Percentiles rank a stretch among this genome's conserved stretches.
Evolutionary conservation across 2,329 filamentous ascomycete species (phyloP).

Genomic region (Aspergillus sp.): DNA sequence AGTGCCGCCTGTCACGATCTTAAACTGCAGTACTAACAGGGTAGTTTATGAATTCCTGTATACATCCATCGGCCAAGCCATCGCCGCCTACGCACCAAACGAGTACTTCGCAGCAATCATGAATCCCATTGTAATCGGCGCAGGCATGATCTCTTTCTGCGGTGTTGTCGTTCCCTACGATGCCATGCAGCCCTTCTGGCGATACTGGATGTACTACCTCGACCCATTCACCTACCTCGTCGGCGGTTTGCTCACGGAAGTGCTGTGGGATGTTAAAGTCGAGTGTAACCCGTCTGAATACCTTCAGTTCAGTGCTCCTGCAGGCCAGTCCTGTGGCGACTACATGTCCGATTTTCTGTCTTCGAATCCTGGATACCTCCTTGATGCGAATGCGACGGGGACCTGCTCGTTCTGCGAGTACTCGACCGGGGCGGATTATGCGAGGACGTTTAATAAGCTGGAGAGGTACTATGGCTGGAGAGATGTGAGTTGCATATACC

Average conservation of each 20-base stretch:
- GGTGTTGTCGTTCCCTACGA: constrained; percentile 41
- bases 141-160: constrained; percentile 41
- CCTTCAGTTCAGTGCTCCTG: constrained; percentile 27
- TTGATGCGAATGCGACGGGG: constrained; percentile 27
- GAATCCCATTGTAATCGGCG: constrained; percentile 57
- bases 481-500: constrained; percentile 27
- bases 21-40: background rate
- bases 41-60: constrained; percentile 46
- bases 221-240: constrained; percentile 47
- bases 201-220: constrained; percentile 47
- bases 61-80: constrained; percentile 45
- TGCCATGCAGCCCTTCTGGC: constrained; percentile 42
- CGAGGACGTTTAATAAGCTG: constrained; percentile 32
- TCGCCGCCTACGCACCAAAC: constrained; percentile 64
- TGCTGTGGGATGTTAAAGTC: constrained; percentile 43
- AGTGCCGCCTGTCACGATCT: fast-evolving
- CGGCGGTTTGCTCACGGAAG: constrained; percentile 37
- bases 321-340: constrained; percentile 33
- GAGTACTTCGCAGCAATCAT: constrained; percentile 59
- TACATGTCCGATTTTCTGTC: constrained; percentile 36
- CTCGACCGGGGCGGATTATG: constrained; percentile 33
- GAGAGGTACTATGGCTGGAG: constrained; percentile 39
- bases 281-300: constrained; percentile 35
- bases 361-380: constrained; percentile 29
- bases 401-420: constrained; percentile 35